Base-by-base conservation (phyloP, 2,329 filamentous ascomycete genomes). In the Trichoderma sp. region DNA sequence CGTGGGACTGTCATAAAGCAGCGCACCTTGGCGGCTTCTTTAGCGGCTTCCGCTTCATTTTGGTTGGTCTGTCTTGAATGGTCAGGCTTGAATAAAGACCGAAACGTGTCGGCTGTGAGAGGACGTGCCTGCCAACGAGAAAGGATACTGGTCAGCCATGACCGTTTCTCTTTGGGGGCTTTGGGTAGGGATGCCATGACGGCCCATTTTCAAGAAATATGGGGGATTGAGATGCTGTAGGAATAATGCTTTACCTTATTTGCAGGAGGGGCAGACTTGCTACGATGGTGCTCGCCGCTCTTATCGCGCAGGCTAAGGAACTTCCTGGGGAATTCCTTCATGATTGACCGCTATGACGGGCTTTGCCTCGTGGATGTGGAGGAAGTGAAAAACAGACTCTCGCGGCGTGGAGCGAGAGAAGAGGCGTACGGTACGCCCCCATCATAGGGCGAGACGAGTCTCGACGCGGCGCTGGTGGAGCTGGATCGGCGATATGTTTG, bases 221-320 rank as follows among this genome's bases (percentile, higher is more conserved):
- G 21, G 16, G 33, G 21, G 24, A 29, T 13, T 24, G 11, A 37
- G n/a, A 55, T 35, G 64, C 2, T 59, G 33, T 27, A 5, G 49
- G 27, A 35, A 14, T 47, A 16, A 10, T 21, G 27, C 4, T 49
- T 66, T 66, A 74, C 78, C 72, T 73, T 75, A 56, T 68, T 83
- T 29, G 81, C 78, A 29, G 85, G 83, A 68, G 88, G 86, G 24
- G 83, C 82, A 58, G 87, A 88, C 74, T 86, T 88, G 75, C 83
- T 84, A 70, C 86, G 84, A 69, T 82, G 82, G 73, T 88, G 85
- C 47, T 77, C 73, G 70, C 81, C 83, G 78, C 84, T 84, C 80
- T 87, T 93, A 75, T 92, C 91, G 73, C 90, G 87, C 73, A 90
- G 84, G 79, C 88, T 92, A 70, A 92, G 87, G 77, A 93, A 89